Conservation (phyloP, 176 grass and related monocot species). For the Oryza longistaminata region DNA sequence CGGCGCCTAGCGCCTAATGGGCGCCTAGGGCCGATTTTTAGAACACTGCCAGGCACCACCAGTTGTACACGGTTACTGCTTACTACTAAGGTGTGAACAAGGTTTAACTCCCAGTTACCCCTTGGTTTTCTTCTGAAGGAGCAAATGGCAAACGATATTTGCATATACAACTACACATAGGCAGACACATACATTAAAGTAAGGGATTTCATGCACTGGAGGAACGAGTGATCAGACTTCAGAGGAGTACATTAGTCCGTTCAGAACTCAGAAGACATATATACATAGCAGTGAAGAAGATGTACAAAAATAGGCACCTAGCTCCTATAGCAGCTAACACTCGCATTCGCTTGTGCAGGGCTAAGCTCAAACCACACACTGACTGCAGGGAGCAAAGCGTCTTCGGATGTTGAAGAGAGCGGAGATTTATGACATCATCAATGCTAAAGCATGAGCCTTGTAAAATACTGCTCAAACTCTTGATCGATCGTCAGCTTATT, state of each 20-base stretch:
- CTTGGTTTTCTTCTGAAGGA: background rate
- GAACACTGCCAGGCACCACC: too few relatives aligned
- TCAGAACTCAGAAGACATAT: background rate
- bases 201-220: conserved; percentile 16
- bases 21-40: too few relatives aligned
- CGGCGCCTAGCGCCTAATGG: too few relatives aligned
- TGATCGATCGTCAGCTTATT: conserved; percentile 69
- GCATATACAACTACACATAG: background rate
- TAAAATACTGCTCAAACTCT: conserved; percentile 87
- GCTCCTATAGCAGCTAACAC: background rate
- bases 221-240: background rate
- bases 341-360: conserved; percentile 7
- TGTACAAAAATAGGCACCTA: background rate
- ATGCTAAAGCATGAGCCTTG: conserved; percentile 74
- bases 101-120: too few relatives aligned
- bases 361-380: background rate
- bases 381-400: conserved; percentile 7
- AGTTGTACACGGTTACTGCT: too few relatives aligned
- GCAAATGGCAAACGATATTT: background rate
- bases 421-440: background rate
- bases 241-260: background rate
- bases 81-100: too few relatives aligned
- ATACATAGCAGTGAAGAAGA: conserved; percentile 26
- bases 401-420: background rate
- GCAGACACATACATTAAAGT: background rate